Evolutionary conservation across 202 grass and related monocot genomes (phyloP), one percentile per base, ranked within the genome.

Genomic region (Panicum virgatum): DNA sequence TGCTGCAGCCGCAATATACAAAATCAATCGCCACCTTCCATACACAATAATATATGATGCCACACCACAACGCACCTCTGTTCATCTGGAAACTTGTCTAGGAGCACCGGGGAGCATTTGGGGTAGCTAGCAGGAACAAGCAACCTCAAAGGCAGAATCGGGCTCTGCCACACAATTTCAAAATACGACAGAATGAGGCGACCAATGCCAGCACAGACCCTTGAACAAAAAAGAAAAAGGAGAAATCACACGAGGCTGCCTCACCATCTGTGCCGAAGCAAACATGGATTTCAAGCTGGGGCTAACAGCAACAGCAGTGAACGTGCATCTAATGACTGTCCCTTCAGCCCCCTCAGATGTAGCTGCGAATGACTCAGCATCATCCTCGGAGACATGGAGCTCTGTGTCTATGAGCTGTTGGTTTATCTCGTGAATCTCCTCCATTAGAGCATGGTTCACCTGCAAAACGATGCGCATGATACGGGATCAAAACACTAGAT

Each of bases 371-470:
- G 88, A 91, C 67, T 91, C 88, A 1, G 72, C 66, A 74, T 91
- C 92, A 27, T 93, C 88, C 82, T 95, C 90, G 3, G 72, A 95
- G 66, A 95, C 64, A 64, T 86, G 82, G 36, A 98, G 84, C 65
- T 94, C 92, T 62, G 96, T 98, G 70, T 93, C 92, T 76, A 98
- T 95, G 61, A 98, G 86, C 77, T 90, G 86, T 52, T 86, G 74
- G 59, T 98, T 98, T 95, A 98, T 95, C 72, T 93, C 92, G 12
- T 83, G 76, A 48, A 98, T 93, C 84, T 98, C 96, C 80, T 95
- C 92, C 40, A 88, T 57, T 42, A 98, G 77, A 59, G 82, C 84
- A 91, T 91, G 86, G 78, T 90, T 87, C 72, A 91, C 86, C 92
- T 98, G 86, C 46, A 94, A 11, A 83, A 78, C 34, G 4, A 75